Conservation (phyloP, 2,329 filamentous ascomycete species). For the Aspergillus proliferans region DNA sequence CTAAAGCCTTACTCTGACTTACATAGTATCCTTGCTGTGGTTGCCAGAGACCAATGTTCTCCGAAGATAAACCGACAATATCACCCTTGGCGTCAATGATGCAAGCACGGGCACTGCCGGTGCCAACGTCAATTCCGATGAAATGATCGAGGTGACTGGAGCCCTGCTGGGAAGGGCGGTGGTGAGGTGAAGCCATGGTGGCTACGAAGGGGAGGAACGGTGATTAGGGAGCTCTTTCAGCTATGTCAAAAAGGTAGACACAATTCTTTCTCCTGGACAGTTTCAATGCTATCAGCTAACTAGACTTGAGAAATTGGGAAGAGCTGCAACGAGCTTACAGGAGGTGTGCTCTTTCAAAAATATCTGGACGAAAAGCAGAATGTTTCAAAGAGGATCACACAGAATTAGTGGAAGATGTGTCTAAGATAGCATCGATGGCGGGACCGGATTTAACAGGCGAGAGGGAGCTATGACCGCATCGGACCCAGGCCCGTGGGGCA, state of each 20-base stretch:
- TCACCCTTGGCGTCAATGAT: slow-evolving; percentile 89
- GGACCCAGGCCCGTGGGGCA: slow-evolving; percentile 1
- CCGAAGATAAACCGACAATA: slow-evolving; percentile 66
- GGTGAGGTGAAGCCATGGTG: slow-evolving; percentile 29
- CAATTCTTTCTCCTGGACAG: background rate
- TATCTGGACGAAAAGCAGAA: too few relatives aligned
- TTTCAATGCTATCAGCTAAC: background rate
- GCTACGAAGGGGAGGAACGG: background rate
- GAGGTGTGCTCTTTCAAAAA: too few relatives aligned
- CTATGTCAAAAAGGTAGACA: background rate
- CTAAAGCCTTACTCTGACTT: slow-evolving; percentile 21
- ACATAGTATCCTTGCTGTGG: slow-evolving; percentile 70
- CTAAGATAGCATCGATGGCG: background rate
- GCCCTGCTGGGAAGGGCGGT: slow-evolving; percentile 24
- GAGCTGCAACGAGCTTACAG: too few relatives aligned
- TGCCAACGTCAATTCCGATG: slow-evolving; percentile 93
- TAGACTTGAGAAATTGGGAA: background rate
- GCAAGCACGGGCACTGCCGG: slow-evolving; percentile 88
- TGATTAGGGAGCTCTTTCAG: background rate
- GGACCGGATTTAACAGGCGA: background rate
- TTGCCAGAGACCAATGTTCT: slow-evolving; percentile 76
- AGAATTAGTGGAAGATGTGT: background rate
- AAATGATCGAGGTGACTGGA: slow-evolving; percentile 54
- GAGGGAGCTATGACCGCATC: slow-evolving; percentile 1
- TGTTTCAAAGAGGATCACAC: too few relatives aligned